A percentile compares a stretch with the other conserved stretches of the same genome.
Evolutionary conservation across 2,329 filamentous ascomycete genomes (phyloP).

Genomic region (Sarocladium oryzae): DNA sequence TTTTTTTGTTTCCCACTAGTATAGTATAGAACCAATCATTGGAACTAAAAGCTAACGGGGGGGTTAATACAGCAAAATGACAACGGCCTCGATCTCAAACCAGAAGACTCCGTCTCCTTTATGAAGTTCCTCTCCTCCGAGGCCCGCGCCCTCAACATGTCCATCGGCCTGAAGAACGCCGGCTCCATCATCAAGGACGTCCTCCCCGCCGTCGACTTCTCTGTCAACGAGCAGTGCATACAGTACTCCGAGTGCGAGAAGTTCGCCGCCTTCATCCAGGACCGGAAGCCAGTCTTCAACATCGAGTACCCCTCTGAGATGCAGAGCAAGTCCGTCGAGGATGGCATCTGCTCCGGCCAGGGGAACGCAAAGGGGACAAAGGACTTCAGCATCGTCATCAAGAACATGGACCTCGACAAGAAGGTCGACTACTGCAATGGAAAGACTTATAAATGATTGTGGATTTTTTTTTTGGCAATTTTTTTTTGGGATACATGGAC

Average conservation of each 20-base stretch:
- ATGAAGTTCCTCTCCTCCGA: conserved; percentile 53
- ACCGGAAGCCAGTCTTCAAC: conserved; percentile 63
- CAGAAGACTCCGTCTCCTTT: conserved; percentile 49
- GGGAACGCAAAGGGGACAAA: conserved; percentile 33
- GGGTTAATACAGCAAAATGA: conserved; percentile 53
- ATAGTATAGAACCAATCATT: too few relatives aligned
- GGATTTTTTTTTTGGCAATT: background rate
- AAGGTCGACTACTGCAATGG: conserved; percentile 53
- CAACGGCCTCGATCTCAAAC: conserved; percentile 54
- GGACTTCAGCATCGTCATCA: conserved; percentile 58
- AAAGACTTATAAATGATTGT: conserved; percentile 16
- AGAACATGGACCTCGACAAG: conserved; percentile 56
- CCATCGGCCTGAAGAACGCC: conserved; percentile 64
- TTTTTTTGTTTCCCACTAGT: background rate
- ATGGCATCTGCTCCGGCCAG: conserved; percentile 34
- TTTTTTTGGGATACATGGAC: too few relatives aligned
- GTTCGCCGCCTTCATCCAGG: conserved; percentile 51
- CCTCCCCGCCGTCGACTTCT: conserved; percentile 50
- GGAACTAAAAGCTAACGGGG: too few relatives aligned
- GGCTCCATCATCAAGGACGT: conserved; percentile 48
- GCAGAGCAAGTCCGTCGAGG: background rate
- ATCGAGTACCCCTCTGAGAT: conserved; percentile 55
- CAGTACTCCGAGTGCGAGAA: conserved; percentile 52
- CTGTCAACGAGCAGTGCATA: conserved; percentile 64
- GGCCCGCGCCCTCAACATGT: conserved; percentile 47